A percentile compares a stretch with the other conserved stretches of the same genome.
phyloP scores from a whole-genome alignment of 352 stramenopile genomes.

The Thalassiosira exigua region DNA sequence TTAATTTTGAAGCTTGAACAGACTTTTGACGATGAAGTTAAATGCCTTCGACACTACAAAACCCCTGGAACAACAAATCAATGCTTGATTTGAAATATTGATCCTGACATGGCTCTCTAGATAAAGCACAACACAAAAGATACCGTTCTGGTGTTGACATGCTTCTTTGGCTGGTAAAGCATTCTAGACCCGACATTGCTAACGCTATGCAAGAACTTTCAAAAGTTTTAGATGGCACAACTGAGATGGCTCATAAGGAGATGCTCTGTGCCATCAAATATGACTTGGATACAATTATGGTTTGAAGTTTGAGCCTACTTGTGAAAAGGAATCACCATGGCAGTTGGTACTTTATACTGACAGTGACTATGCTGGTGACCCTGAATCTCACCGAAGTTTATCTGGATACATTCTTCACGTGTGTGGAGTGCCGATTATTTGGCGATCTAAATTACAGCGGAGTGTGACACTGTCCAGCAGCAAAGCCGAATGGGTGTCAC shows the following conservation, averaged over 20 bases:
- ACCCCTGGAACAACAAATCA: conserved; percentile 2
- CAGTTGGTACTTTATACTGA: conserved; percentile 5
- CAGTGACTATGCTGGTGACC: too few species aligned
- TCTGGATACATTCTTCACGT: too few species aligned
- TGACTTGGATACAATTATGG: conserved; percentile 38
- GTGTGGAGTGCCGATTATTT: too few species aligned
- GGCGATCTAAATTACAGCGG: too few species aligned
- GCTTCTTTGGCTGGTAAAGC: conserved; percentile 45
- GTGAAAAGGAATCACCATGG: not conserved
- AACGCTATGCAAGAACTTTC: conserved; percentile 43
- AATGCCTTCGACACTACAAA: not conserved
- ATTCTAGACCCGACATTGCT: conserved; percentile 46
- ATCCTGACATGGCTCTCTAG: not conserved
- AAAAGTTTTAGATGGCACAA: conserved; percentile 45
- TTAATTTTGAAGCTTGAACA: not conserved
- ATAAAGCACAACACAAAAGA: not conserved
- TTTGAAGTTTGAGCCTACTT: conserved; percentile 20
- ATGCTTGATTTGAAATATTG: not conserved
- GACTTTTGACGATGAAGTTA: conserved; percentile 2
- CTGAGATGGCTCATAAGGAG: conserved; percentile 36
- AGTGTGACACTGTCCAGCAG: too few species aligned
- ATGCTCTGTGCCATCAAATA: conserved; percentile 52
- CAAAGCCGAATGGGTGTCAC: too few species aligned
- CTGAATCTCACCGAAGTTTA: too few species aligned
- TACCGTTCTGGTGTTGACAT: conserved; percentile 33